Evolutionary conservation across 495 filamentous ascomycete species (phyloP), one percentile per base, ranked within the genome.

Genomic region (Penicillium coprophilum): DNA sequence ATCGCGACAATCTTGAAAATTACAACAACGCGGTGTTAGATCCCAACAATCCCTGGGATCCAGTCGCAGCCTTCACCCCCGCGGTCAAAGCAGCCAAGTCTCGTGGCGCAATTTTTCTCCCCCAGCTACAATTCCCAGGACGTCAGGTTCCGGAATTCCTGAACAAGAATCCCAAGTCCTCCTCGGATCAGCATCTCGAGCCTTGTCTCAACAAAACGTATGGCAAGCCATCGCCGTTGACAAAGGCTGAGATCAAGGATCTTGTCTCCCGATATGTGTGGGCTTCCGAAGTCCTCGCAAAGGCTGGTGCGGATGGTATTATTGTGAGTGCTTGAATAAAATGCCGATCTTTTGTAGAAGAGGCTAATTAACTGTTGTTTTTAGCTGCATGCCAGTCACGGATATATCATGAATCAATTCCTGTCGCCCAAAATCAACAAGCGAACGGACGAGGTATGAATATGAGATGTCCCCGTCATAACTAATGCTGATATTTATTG

Each of bases 391-490:
- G 59, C 59, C 10, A 58, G 55, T 39, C 59, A 62, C 46, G 71
- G 74, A 9, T 76, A 77, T 53, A 58, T 76, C 46, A 46, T 73
- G 48, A 62, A 71, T 34, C 48, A 57, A 54, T 77, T 74, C 61
- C 39, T 73, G 7, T 67, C 61, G 3, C 74, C 74, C 8, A 55
- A 72, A 17, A 64, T 62, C 21, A 77, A 77, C 49, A 66, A 71
- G 49, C 56, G 75, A 41, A 76, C 63, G 11, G 75, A 76, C 56
- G 53, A 70, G 59, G 59, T 61, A 53, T 40, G 48, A 21, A 21
- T 6, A 6, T 7, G 4, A 13, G 8, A 39, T 17, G 31, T 27
- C 7, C 24, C 24, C 24, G 4, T 6, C 7, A 6, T 6, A 27
- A 27, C 7, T 6, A 27, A 27, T 27, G 7, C 3, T 4, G 7